These are phyloP conservation scores for Rhizophora apiculata DNA, from an alignment of 345 rosid species.

Conservation along the genomic window DNA sequence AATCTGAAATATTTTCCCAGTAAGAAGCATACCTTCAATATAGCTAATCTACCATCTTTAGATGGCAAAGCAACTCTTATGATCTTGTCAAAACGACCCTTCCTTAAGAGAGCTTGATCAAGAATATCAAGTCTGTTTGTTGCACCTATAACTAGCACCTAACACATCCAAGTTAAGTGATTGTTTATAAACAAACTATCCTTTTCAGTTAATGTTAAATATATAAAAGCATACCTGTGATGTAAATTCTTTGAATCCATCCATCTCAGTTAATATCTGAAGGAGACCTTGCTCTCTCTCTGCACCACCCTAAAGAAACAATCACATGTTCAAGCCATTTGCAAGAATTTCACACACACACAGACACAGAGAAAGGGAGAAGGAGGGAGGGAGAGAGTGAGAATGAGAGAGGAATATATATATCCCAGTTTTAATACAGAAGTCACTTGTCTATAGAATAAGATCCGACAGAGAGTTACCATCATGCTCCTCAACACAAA, in stretches of 20 bases:
- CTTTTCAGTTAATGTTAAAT: slow-evolving; percentile 9
- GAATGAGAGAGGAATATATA: too few relatives aligned
- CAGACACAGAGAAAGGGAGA: too few relatives aligned
- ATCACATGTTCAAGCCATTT: slow-evolving; percentile 13
- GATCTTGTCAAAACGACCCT: slow-evolving; percentile 96
- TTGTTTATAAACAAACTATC: slow-evolving; percentile 5
- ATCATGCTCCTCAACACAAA: too few relatives aligned
- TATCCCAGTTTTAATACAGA: too few relatives aligned
- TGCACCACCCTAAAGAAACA: slow-evolving; percentile 77
- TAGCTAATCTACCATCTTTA: slow-evolving; percentile 86
- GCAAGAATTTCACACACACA: background rate
- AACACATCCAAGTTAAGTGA: slow-evolving; percentile 31
- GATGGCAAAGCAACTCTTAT: slow-evolving; percentile 95
- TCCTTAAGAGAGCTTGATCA: slow-evolving; percentile 93
- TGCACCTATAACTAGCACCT: slow-evolving; percentile 96
- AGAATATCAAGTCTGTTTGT: slow-evolving; percentile 94
- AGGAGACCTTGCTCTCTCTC: slow-evolving; percentile 98
- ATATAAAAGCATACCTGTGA: slow-evolving; percentile 58
- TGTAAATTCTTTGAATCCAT: slow-evolving; percentile 88
- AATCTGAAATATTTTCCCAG: slow-evolving; percentile 5
- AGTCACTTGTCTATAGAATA: too few relatives aligned
- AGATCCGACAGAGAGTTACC: too few relatives aligned
- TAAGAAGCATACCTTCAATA: slow-evolving; percentile 56
- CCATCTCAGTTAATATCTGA: slow-evolving; percentile 96
- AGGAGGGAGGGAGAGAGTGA: too few relatives aligned